A percentile compares a stretch with the other conserved stretches of the same genome.
phyloP scores from a whole-genome alignment of 257 asterid species.

The Primulina eburnea region DNA sequence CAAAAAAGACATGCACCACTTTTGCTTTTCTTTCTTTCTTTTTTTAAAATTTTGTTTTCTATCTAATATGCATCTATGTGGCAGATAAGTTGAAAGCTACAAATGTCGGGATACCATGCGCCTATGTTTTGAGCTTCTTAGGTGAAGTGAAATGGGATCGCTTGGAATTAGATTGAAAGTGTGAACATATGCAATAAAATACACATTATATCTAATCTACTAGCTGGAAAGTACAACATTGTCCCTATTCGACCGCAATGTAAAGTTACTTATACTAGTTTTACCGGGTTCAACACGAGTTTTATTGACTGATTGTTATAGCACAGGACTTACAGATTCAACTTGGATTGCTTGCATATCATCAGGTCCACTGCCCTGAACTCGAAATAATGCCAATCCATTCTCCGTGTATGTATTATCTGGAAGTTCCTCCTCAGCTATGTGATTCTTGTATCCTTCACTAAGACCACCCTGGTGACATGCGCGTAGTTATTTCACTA shows the following conservation, averaged over 20 bases:
- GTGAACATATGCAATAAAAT: too few relatives aligned
- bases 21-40: background rate
- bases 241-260: too few relatives aligned
- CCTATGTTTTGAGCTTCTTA: background rate
- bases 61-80: background rate
- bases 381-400: constrained; percentile 84
- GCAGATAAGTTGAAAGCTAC: background rate
- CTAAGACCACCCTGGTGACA: constrained; percentile 90
- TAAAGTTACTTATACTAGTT: too few relatives aligned
- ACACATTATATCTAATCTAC: too few relatives aligned
- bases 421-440: constrained; percentile 66
- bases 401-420: constrained; percentile 91
- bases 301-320: background rate
- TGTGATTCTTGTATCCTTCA: constrained; percentile 74
- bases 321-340: constrained; percentile 66
- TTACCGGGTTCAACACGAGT: background rate
- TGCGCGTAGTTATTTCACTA: constrained; percentile 23
- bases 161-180: too few relatives aligned
- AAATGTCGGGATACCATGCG: background rate
- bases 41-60: background rate
- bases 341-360: constrained; percentile 99
- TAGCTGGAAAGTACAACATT: too few relatives aligned
- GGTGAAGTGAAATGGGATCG: too few relatives aligned
- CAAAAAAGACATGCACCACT: background rate
- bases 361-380: constrained; percentile 98